These are phyloP conservation scores for Colletotrichum eleusines DNA, from an alignment of 2,329 filamentous ascomycete species.

Conservation along the genomic window DNA sequence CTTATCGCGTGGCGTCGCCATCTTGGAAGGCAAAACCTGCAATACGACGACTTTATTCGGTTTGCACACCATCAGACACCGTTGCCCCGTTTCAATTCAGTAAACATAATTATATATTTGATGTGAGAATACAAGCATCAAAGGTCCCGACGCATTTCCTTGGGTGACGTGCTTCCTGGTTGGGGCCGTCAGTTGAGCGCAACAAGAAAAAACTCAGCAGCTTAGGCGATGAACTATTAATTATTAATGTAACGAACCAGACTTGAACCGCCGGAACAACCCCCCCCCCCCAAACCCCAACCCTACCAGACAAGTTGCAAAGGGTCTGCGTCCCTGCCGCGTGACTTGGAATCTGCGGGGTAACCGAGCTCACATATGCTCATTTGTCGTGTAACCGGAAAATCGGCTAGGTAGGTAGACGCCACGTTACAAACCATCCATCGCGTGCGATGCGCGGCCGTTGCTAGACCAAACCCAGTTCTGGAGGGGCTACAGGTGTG, in stretches of 20 bases:
- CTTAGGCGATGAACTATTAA: too few species aligned
- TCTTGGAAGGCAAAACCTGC: background rate
- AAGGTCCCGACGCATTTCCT: too few species aligned
- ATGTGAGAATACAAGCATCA: too few species aligned
- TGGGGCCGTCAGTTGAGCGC: background rate
- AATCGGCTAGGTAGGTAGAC: too few species aligned
- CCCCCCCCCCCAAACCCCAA: too few species aligned
- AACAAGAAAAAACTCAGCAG: background rate
- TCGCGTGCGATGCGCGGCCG: background rate
- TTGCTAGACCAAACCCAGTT: background rate
- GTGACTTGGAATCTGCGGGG: constrained; percentile 13
- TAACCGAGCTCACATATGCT: too few species aligned
- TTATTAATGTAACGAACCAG: too few species aligned
- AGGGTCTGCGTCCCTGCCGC: constrained; percentile 2
- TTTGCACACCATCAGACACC: too few species aligned
- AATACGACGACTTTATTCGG: too few species aligned
- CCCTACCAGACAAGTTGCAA: constrained; percentile 7
- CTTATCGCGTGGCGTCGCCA: background rate
- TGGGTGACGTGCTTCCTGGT: background rate
- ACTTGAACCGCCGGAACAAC: constrained; percentile 3
- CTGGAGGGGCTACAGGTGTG: background rate
- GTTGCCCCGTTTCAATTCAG: too few species aligned
- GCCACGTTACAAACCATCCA: background rate
- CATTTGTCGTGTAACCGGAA: too few species aligned
- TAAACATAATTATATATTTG: too few species aligned